Evolutionary conservation across 2,329 filamentous ascomycete species (phyloP).

Genomic region (Penicillium palitans): DNA sequence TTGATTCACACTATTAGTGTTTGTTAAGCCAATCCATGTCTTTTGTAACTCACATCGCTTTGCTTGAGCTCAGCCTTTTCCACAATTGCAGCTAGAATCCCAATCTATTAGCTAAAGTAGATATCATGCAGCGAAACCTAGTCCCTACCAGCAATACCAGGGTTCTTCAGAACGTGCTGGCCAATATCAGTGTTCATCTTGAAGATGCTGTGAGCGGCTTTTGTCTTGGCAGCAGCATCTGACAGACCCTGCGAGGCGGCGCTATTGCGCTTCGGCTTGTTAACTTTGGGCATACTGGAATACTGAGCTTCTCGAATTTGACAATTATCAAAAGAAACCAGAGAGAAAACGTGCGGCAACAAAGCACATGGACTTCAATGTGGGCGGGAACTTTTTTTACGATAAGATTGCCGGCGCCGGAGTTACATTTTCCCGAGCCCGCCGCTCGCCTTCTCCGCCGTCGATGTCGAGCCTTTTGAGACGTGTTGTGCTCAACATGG

Average conservation of each 20-base stretch:
- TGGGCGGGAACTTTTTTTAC: constrained; percentile 30
- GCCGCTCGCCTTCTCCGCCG: constrained; percentile 9
- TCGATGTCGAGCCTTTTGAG: constrained; percentile 2
- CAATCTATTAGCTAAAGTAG: background rate
- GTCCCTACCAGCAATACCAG: constrained; percentile 68
- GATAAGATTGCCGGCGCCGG: constrained; percentile 31
- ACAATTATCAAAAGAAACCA: constrained; percentile 5
- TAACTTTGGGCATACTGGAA: constrained; percentile 55
- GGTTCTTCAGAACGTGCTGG: constrained; percentile 90
- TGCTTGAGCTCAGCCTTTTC: constrained; percentile 88
- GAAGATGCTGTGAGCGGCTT: constrained; percentile 78
- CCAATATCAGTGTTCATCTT: constrained; percentile 94
- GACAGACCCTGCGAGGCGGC: constrained; percentile 41
- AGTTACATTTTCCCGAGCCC: constrained; percentile 18
- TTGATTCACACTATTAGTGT: constrained; percentile 7
- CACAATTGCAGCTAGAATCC: constrained; percentile 56
- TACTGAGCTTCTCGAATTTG: background rate
- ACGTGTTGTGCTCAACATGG: constrained; percentile 48
- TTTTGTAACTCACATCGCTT: constrained; percentile 58
- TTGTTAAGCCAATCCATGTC: constrained; percentile 1
- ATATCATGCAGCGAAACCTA: background rate
- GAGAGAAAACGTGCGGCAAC: background rate
- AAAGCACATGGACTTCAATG: constrained; percentile 8
- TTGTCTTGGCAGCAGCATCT: constrained; percentile 49
- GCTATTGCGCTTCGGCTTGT: constrained; percentile 55